phyloP scores from a whole-genome alignment of 2,329 filamentous ascomycete genomes.

The Clonostachys rhizophaga region DNA sequence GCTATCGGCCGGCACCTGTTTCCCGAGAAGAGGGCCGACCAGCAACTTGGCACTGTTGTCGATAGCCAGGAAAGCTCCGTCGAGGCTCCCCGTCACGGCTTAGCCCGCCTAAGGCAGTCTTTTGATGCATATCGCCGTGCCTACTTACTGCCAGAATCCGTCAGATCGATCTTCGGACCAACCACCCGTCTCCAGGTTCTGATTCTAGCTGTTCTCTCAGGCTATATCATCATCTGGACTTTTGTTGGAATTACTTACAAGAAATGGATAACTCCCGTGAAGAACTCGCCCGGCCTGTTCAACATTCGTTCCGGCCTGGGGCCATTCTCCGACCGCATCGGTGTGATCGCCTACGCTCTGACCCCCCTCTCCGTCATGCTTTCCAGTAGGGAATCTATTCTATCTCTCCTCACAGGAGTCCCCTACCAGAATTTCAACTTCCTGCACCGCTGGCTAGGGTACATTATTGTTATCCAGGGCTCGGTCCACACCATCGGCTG shows the following conservation, averaged over 20 bases:
- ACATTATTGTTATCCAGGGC: slow-evolving; percentile 66
- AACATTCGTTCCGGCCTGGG: slow-evolving; percentile 65
- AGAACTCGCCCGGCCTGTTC: slow-evolving; percentile 44
- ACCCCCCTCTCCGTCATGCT: slow-evolving; percentile 67
- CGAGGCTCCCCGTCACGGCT: slow-evolving; percentile 5
- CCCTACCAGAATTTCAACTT: slow-evolving; percentile 78
- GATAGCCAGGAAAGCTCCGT: neutral
- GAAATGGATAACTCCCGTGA: slow-evolving; percentile 67
- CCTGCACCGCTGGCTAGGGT: slow-evolving; percentile 71
- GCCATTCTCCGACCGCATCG: slow-evolving; percentile 64
- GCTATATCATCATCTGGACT: slow-evolving; percentile 63
- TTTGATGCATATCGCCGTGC: slow-evolving; percentile 34
- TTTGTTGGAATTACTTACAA: slow-evolving; percentile 66
- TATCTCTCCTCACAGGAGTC: slow-evolving; percentile 66
- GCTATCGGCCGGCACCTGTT: slow-evolving; percentile 16
- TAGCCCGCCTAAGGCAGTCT: slow-evolving; percentile 24
- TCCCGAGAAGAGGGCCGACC: slow-evolving; percentile 2
- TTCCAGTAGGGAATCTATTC: slow-evolving; percentile 63
- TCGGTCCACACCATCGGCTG: slow-evolving; percentile 67
- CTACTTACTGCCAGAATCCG: slow-evolving; percentile 57
- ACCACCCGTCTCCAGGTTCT: slow-evolving; percentile 65
- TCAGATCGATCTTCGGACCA: slow-evolving; percentile 56
- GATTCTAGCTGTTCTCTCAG: slow-evolving; percentile 50
- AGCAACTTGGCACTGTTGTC: slow-evolving; percentile 11
- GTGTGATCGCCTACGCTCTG: slow-evolving; percentile 67